These are phyloP conservation scores for Sanghuangporus baumii DNA, from an alignment of 1,284 basidiomycete genomes.

Conservation along the genomic window DNA sequence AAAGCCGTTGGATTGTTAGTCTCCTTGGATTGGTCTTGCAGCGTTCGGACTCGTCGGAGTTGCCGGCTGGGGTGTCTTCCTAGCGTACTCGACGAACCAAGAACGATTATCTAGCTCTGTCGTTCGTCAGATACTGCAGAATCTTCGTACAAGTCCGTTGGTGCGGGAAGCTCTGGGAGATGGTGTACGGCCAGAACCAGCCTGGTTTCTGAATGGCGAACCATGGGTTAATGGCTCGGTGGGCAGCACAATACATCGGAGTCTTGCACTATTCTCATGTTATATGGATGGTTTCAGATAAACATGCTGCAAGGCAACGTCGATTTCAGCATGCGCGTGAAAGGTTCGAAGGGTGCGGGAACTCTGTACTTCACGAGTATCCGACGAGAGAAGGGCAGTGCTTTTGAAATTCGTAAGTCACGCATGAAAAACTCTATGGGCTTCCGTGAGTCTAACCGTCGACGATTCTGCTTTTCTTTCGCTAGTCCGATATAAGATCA, in stretches of 20 bases:
- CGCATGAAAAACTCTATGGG: background rate
- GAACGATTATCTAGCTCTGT: slow-evolving; percentile 75
- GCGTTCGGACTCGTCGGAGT: slow-evolving; percentile 48
- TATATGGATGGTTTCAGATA: slow-evolving; percentile 37
- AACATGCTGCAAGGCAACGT: slow-evolving; percentile 70
- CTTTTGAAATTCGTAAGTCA: slow-evolving; percentile 61
- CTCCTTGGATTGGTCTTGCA: slow-evolving; percentile 56
- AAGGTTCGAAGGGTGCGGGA: slow-evolving; percentile 68
- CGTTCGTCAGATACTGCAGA: slow-evolving; percentile 57
- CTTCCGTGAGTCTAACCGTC: background rate
- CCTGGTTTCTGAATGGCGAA: slow-evolving; percentile 74
- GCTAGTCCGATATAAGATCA: slow-evolving; percentile 17
- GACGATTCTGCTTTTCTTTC: background rate
- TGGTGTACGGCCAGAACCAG: slow-evolving; percentile 62
- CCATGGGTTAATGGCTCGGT: slow-evolving; percentile 67
- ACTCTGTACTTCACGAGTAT: slow-evolving; percentile 79
- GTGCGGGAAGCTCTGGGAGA: slow-evolving; percentile 51
- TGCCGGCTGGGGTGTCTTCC: slow-evolving; percentile 60
- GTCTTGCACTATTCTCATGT: background rate
- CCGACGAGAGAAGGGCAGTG: slow-evolving; percentile 65
- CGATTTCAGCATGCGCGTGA: slow-evolving; percentile 69
- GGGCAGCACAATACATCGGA: slow-evolving; percentile 23
- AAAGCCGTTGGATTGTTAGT: slow-evolving; percentile 26
- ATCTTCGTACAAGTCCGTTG: slow-evolving; percentile 46
- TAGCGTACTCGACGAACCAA: slow-evolving; percentile 66